A percentile compares a stretch with the other conserved stretches of the same genome.
phyloP scores from a whole-genome alignment of 176 grass and related monocot species.

The Hsuehochloa calcarea region DNA sequence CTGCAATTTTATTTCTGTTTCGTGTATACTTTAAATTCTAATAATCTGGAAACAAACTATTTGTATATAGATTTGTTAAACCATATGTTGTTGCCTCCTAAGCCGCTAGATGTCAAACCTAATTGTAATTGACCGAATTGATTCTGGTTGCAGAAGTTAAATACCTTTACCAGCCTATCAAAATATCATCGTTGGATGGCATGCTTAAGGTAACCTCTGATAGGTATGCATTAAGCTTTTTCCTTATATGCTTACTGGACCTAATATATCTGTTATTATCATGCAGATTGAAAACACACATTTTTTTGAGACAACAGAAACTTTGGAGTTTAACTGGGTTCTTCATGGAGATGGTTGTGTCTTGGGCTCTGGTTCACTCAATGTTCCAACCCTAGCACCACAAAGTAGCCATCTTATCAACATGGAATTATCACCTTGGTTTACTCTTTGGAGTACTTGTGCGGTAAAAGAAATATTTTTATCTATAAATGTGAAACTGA shows the following conservation, averaged over 20 bases:
- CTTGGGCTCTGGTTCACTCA: conserved; percentile 64
- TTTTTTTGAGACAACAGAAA: conserved; percentile 68
- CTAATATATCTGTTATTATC: conserved; percentile 34
- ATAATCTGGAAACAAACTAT: neutral
- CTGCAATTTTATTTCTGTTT: neutral
- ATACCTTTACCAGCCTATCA: conserved; percentile 90
- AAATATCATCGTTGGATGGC: conserved; percentile 54
- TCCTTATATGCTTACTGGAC: neutral
- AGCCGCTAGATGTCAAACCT: conserved; percentile 8
- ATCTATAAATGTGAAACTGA: conserved; percentile 62
- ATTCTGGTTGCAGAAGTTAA: conserved; percentile 80
- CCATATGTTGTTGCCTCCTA: neutral
- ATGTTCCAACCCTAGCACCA: conserved; percentile 55
- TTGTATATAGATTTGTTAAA: neutral
- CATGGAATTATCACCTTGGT: conserved; percentile 71
- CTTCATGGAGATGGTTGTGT: conserved; percentile 71
- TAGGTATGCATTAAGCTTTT: conserved; percentile 3
- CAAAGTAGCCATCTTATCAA: conserved; percentile 61
- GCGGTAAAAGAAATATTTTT: conserved; percentile 69
- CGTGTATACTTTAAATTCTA: neutral
- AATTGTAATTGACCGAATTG: conserved; percentile 4
- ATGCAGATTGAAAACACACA: conserved; percentile 75
- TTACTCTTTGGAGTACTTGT: conserved; percentile 43
- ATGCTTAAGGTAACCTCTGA: conserved; percentile 63
- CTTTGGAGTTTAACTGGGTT: conserved; percentile 72